Evolutionary conservation across 352 stramenopile species (phyloP).

Genomic region (Phytophthora melonis): DNA sequence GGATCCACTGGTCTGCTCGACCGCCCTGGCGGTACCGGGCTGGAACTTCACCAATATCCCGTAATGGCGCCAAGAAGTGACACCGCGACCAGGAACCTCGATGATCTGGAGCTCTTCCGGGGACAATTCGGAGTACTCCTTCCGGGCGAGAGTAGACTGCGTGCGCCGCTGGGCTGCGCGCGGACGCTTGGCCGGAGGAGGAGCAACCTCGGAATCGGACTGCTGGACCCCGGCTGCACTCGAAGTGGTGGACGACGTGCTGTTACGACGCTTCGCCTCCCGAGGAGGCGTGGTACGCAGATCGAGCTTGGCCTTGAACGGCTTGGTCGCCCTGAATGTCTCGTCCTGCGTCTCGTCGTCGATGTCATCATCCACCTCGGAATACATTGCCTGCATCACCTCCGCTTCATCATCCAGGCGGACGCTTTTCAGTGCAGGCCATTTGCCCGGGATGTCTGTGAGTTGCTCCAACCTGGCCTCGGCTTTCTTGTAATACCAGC

Average conservation of each 20-base stretch:
- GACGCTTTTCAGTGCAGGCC: neutral
- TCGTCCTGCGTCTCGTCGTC: neutral
- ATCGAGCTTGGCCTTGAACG: neutral
- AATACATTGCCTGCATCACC: neutral
- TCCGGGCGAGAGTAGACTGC: neutral
- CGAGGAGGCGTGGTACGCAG: neutral
- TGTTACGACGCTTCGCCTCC: neutral
- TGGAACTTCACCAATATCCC: neutral
- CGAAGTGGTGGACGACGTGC: no score
- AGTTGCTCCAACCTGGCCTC: neutral
- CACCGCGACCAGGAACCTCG: neutral
- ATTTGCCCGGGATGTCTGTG: neutral
- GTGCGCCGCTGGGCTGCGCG: neutral
- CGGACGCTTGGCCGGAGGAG: neutral
- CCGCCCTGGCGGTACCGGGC: neutral
- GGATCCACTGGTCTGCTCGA: neutral
- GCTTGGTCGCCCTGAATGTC: neutral
- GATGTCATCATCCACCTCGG: neutral
- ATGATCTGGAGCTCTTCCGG: neutral
- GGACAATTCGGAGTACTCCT: neutral
- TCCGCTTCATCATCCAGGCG: neutral
- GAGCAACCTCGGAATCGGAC: neutral
- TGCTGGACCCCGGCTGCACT: no score
- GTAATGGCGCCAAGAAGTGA: neutral
- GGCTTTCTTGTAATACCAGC: neutral